Evolutionary conservation across 1,284 basidiomycete species (phyloP).

Genomic region (Pterulicium gracile): DNA sequence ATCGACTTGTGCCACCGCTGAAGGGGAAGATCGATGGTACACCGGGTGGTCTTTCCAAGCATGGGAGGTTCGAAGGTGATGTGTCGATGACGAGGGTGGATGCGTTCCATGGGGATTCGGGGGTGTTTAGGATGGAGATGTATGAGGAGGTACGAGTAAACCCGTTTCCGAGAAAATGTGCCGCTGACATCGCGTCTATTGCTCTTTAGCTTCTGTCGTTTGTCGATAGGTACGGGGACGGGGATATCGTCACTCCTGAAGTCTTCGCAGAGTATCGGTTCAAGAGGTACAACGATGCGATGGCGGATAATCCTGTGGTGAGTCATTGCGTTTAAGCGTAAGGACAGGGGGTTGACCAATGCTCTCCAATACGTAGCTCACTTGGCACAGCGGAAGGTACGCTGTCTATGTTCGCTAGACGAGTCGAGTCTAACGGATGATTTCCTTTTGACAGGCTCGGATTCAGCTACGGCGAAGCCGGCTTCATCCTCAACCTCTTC

Average conservation of each 20-base stretch:
- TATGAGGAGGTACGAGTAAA: neutral
- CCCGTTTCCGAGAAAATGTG: neutral
- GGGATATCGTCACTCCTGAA: neutral
- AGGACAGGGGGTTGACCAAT: too few relatives aligned
- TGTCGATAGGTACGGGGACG: neutral
- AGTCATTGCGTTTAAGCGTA: too few relatives aligned
- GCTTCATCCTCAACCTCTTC: neutral
- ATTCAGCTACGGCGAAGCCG: slow-evolving; percentile 1
- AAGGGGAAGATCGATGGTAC: neutral
- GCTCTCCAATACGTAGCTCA: too few relatives aligned
- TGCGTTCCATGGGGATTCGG: neutral
- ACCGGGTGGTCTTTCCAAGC: neutral
- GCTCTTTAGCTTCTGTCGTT: neutral
- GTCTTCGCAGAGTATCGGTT: neutral
- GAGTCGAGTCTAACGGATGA: too few relatives aligned
- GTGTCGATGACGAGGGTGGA: slow-evolving; percentile 1
- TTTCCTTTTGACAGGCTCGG: too few relatives aligned
- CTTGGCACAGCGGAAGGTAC: neutral
- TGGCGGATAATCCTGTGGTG: neutral
- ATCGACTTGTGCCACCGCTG: neutral
- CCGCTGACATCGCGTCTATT: neutral
- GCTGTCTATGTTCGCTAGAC: too few relatives aligned
- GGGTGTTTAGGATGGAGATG: neutral
- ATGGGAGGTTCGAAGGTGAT: slow-evolving; percentile 1
- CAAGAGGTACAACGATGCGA: neutral